phyloP scores from a whole-genome alignment of 202 grass and related monocot genomes.

The Panicum hallii region DNA sequence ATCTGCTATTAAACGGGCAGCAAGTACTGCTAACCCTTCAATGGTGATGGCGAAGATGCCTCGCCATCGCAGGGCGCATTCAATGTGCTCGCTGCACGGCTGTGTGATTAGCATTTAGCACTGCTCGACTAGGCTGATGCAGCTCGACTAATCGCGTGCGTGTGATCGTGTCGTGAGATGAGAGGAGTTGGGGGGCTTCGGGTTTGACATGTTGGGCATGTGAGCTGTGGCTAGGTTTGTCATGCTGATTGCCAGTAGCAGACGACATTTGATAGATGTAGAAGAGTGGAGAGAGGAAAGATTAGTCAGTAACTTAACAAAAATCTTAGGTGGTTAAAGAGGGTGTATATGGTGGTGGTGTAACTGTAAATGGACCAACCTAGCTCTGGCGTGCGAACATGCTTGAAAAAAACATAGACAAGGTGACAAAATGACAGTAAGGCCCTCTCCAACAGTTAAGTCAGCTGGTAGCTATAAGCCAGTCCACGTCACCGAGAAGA shows the following conservation, averaged over 20 bases:
- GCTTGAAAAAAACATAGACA: background rate
- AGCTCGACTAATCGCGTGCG: background rate
- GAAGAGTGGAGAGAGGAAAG: background rate
- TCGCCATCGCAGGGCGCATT: background rate
- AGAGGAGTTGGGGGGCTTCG: background rate
- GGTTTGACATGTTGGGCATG: background rate
- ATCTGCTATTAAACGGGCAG: conserved; percentile 46
- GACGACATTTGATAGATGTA: background rate
- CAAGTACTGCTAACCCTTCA: conserved; percentile 28
- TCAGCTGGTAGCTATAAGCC: too few species aligned
- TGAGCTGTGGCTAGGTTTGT: background rate
- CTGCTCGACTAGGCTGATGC: background rate
- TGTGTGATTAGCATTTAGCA: background rate
- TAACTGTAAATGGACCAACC: background rate
- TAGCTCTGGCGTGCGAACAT: background rate
- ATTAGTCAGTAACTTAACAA: background rate
- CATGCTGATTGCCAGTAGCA: background rate
- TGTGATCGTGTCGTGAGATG: conserved; percentile 2
- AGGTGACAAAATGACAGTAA: conserved; percentile 19
- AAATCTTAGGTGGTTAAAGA: background rate
- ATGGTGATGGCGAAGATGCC: conserved; percentile 16
- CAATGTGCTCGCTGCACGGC: background rate
- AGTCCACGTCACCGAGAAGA: too few species aligned
- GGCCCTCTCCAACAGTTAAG: too few species aligned
- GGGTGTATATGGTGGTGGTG: background rate